Evolutionary conservation across 139 green algal species (phyloP).

Genomic region (Gonium pectorale): DNA sequence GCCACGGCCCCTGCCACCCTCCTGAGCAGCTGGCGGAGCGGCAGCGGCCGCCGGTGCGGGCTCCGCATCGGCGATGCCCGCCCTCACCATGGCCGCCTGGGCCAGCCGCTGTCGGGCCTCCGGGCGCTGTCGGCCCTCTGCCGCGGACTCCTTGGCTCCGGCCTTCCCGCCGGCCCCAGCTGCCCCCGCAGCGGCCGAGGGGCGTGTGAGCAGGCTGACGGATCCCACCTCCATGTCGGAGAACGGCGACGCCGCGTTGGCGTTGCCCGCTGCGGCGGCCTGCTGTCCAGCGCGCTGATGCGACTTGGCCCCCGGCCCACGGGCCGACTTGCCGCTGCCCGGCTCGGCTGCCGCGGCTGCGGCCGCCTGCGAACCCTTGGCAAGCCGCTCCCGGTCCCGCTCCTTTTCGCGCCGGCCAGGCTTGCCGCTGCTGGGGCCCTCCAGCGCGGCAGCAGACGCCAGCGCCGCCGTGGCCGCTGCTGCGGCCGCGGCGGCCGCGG

Average conservation of each 20-base stretch:
- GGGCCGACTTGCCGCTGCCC: too few species aligned
- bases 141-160: background rate
- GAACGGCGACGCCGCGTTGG: too few species aligned
- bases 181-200: background rate
- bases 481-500: background rate
- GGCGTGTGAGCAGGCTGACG: too few species aligned
- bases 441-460: background rate
- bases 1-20: background rate
- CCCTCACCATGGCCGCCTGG: background rate
- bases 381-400: background rate
- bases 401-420: background rate
- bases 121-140: background rate
- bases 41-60: background rate
- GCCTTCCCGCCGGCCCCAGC: background rate
- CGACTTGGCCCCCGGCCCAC: too few species aligned
- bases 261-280: too few species aligned
- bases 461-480: conserved; percentile 2
- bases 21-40: background rate
- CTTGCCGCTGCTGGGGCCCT: background rate
- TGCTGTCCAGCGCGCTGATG: too few species aligned
- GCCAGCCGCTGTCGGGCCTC: background rate
- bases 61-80: too few species aligned
- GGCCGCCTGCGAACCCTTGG: background rate
- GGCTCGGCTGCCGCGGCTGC: too few species aligned
- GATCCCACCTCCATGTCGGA: too few species aligned